phyloP scores from a whole-genome alignment of 148 eudicot genomes.

The Chenopodium formosanum region DNA sequence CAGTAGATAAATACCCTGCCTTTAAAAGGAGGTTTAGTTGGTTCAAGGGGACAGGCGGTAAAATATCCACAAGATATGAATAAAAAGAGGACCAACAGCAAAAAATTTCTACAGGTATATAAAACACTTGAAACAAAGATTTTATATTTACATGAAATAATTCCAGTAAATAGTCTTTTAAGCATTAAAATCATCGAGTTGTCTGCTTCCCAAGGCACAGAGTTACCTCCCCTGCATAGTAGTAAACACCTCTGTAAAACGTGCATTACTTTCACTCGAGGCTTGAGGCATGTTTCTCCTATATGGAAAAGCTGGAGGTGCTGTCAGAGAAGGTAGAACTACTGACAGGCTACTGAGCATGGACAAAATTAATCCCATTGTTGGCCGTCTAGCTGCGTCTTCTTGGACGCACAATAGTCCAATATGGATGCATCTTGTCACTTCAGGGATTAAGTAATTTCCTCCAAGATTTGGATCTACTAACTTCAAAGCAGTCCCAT shows the following conservation, averaged over 20 bases:
- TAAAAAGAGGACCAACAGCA: background rate
- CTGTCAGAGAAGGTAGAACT: slow-evolving; percentile 22
- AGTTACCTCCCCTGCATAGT: slow-evolving; percentile 25
- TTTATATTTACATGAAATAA: background rate
- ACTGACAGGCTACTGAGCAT: slow-evolving; percentile 27
- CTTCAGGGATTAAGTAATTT: background rate
- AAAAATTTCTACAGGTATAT: background rate
- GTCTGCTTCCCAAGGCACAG: background rate
- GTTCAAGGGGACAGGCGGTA: too few species aligned
- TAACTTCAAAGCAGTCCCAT: slow-evolving; percentile 19
- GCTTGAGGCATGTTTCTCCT: background rate
- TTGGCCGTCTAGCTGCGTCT: slow-evolving; percentile 30
- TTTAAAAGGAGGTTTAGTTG: too few species aligned
- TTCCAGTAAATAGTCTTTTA: background rate
- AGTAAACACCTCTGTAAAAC: slow-evolving; percentile 21
- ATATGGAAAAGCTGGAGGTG: slow-evolving; percentile 24
- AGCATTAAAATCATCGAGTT: background rate
- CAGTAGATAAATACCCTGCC: too few species aligned
- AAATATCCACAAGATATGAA: too few species aligned
- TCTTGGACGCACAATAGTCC: slow-evolving; percentile 36
- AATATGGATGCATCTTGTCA: slow-evolving; percentile 32
- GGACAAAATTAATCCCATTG: slow-evolving; percentile 27
- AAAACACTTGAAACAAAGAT: background rate
- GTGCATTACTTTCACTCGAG: slow-evolving; percentile 18
- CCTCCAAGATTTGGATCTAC: slow-evolving; percentile 20